phyloP scores from a whole-genome alignment of 257 asterid species.

The Datura wrightii region DNA sequence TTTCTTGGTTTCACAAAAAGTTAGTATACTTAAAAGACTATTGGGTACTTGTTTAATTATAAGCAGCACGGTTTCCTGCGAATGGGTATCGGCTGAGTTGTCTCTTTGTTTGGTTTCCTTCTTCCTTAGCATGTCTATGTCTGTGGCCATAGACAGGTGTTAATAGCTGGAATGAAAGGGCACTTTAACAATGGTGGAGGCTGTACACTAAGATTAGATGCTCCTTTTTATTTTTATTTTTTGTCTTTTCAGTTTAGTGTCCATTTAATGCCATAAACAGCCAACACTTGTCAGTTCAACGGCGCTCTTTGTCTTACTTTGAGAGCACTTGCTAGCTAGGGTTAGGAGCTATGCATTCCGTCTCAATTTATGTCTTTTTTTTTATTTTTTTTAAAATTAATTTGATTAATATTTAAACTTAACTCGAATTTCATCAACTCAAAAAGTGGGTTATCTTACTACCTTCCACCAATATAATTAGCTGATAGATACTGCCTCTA shows the following conservation, averaged over 20 bases:
- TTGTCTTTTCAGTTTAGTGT: neutral
- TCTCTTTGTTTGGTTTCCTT: constrained; percentile 46
- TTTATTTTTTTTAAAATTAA: no score
- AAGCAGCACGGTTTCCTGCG: constrained; percentile 41
- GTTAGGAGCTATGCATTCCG: neutral
- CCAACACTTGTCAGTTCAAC: constrained; percentile 19
- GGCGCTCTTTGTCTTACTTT: constrained; percentile 10
- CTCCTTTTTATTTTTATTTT: neutral
- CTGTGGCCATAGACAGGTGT: constrained; percentile 45
- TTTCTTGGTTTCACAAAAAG: constrained; percentile 43
- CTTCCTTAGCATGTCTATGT: constrained; percentile 46
- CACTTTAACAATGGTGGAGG: constrained; percentile 38
- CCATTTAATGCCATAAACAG: neutral
- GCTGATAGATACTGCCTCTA: no score
- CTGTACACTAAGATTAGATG: neutral
- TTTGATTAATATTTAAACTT: no score
- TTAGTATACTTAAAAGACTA: neutral
- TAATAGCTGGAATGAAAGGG: constrained; percentile 33
- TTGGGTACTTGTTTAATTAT: constrained; percentile 27
- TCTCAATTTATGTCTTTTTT: no score
- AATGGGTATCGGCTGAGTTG: constrained; percentile 40
- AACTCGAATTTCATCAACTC: no score
- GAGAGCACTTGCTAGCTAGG: neutral
- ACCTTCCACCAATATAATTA: neutral
- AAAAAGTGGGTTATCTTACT: neutral